Evolutionary conservation across 1,139 yeast species (phyloP), one percentile per base, ranked within the genome.

Genomic region (Debaryomyces nepalensis): DNA sequence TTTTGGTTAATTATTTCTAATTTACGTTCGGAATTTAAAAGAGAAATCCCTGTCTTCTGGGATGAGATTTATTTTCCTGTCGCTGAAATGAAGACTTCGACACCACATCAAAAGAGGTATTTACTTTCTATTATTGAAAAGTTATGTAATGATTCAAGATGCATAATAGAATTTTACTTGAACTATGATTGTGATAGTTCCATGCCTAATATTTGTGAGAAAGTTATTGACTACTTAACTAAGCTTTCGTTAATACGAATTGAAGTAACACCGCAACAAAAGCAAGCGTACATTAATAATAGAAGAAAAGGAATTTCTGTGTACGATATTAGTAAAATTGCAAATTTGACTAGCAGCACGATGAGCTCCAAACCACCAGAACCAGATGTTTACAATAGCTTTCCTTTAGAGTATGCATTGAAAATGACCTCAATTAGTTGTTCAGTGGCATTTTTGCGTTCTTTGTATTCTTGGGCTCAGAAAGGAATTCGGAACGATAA

Each of bases 11-110:
- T 95, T 51, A 73, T 91, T 37, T 81, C 91, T 16, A 87, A 90
- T 54, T 70, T 95, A 54, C 80, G 99, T 57, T 79, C 87, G 5
- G 95, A 87, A 53, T 90, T 93, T 67, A 91, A 91, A 61, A 78
- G 85, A 52, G 99, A 93, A 61, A 87, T 95, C 38, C 97, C 97
- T 1, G 96, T 95, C 0, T 88, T 95, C 58, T 80, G 93, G 70
- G 87, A 85, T 42, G 98, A 93, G 58, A 89, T 93, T 37, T 95
- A 93, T 63, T 87, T 93, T 66, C 97, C 98, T 4, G 89, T 95
- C 34, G 80, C 95, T 39, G 98, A 93, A 57, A 81, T 93, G 84
- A 87, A 84, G 56, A 82, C 96, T 1, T 87, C 97, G 1, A 89
- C 97, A 0, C 70, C 90, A 7, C 97, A 93, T 59, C 99, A 93